A percentile compares a stretch with the other conserved stretches of the same genome.
These are phyloP conservation scores for Termitomyces sp. DNA, from an alignment of 768 basidiomycete species.

Conservation along the genomic window DNA sequence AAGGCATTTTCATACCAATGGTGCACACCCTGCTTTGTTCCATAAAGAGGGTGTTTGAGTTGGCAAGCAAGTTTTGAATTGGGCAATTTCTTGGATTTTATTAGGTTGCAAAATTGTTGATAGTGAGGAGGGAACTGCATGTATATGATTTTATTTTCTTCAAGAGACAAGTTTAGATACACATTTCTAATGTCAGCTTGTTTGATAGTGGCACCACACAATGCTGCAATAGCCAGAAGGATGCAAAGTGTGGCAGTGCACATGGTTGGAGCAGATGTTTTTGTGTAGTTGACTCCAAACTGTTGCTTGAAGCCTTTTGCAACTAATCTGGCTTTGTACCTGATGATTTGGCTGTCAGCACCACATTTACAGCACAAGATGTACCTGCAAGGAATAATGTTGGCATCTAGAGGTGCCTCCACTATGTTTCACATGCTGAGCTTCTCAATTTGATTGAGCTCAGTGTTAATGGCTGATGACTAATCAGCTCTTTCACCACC, in stretches of 20 bases:
- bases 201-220: slow-evolving; percentile 8
- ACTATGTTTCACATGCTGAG: not conserved
- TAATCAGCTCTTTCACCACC: too few species aligned
- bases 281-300: too few species aligned
- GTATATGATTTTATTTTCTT: not conserved
- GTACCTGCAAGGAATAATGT: not conserved
- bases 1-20: not conserved
- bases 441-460: too few species aligned
- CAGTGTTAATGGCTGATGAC: too few species aligned
- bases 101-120: not conserved
- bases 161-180: too few species aligned
- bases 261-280: slow-evolving; percentile 19
- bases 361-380: not conserved
- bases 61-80: not conserved
- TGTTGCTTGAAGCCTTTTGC: slow-evolving; percentile 26
- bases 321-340: slow-evolving; percentile 29
- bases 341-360: not conserved
- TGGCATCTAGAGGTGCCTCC: slow-evolving; percentile 1
- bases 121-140: not conserved
- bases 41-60: not conserved
- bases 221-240: too few species aligned
- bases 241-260: too few species aligned
- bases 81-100: not conserved
- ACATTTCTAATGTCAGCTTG: not conserved
- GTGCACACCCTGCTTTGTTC: too few species aligned